These are phyloP conservation scores for Fusarium tricinctum DNA, from an alignment of 2,329 filamentous ascomycete species.

Conservation along the genomic window DNA sequence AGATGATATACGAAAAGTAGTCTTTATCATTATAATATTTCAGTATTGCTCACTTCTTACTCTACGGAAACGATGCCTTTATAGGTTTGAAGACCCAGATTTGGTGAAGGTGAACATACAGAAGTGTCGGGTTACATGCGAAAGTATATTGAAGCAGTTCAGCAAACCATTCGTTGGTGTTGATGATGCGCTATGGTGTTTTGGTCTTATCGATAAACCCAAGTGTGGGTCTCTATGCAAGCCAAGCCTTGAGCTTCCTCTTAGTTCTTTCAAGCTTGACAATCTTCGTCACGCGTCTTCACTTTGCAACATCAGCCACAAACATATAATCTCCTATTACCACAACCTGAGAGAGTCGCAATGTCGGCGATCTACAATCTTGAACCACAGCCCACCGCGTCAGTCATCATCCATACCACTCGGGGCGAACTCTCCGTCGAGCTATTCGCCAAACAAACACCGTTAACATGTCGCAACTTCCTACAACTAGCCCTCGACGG, in stretches of 20 bases:
- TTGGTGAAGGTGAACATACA: too few species aligned
- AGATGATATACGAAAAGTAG: too few species aligned
- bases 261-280: slow-evolving; percentile 17
- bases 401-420: slow-evolving; percentile 90
- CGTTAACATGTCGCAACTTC: slow-evolving; percentile 93
- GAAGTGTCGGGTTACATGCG: too few species aligned
- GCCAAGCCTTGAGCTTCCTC: slow-evolving; percentile 28
- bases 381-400: slow-evolving; percentile 93
- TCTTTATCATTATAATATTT: too few species aligned
- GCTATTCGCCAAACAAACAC: slow-evolving; percentile 94
- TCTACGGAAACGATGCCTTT: too few species aligned
- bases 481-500: slow-evolving; percentile 94
- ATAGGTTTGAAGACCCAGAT: too few species aligned
- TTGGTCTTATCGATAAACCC: slow-evolving; percentile 34
- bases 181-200: slow-evolving; percentile 6
- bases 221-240: slow-evolving; percentile 19
- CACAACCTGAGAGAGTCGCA: neutral
- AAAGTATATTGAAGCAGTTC: neutral
- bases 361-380: slow-evolving; percentile 96
- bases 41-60: too few species aligned
- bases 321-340: neutral
- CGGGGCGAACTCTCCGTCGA: slow-evolving; percentile 90
- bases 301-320: slow-evolving; percentile 5
- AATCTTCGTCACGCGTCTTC: slow-evolving; percentile 24
- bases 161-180: neutral